Conservation (phyloP, 345 rosid genomes). For the Arabidopsis suecica region DNA sequence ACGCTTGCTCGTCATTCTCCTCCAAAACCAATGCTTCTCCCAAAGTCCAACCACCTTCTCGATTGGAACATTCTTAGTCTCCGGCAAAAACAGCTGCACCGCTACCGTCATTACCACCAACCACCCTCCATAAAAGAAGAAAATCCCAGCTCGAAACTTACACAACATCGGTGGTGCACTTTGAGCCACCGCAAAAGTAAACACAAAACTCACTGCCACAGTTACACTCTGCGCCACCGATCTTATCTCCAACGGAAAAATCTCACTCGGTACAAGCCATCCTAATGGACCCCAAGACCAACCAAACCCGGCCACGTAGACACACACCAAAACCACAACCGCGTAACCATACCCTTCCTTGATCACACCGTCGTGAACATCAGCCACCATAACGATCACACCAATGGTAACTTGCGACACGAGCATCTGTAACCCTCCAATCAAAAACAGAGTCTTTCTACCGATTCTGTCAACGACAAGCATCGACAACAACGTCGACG, state of each 20-base stretch:
- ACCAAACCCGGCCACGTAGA: conserved; percentile 66
- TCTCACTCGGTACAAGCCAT: conserved; percentile 74
- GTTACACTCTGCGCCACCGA: conserved; percentile 70
- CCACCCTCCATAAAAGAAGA: conserved; percentile 74
- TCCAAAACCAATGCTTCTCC: conserved; percentile 75
- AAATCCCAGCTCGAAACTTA: conserved; percentile 56
- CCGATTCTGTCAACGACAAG: conserved; percentile 65
- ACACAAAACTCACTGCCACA: conserved; percentile 61
- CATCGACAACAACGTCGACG: conserved; percentile 60
- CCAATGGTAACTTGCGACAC: conserved; percentile 60
- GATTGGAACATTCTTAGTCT: conserved; percentile 68
- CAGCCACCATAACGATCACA: conserved; percentile 47
- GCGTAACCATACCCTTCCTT: conserved; percentile 49
- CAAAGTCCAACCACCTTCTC: conserved; percentile 64
- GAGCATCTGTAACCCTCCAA: conserved; percentile 71
- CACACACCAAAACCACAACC: conserved; percentile 51
- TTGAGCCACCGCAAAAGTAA: conserved; percentile 65
- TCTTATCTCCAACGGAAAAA: conserved; percentile 63
- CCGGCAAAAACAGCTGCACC: conserved; percentile 58
- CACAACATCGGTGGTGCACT: conserved; percentile 62
- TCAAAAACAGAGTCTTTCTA: conserved; percentile 53
- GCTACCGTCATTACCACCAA: conserved; percentile 60
- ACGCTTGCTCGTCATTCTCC: conserved; percentile 36
- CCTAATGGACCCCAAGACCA: conserved; percentile 81
- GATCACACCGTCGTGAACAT: conserved; percentile 58